Evolutionary conservation across 257 asterid species (phyloP), one percentile per base, ranked within the genome.

Genomic region (Solanum chilense): DNA sequence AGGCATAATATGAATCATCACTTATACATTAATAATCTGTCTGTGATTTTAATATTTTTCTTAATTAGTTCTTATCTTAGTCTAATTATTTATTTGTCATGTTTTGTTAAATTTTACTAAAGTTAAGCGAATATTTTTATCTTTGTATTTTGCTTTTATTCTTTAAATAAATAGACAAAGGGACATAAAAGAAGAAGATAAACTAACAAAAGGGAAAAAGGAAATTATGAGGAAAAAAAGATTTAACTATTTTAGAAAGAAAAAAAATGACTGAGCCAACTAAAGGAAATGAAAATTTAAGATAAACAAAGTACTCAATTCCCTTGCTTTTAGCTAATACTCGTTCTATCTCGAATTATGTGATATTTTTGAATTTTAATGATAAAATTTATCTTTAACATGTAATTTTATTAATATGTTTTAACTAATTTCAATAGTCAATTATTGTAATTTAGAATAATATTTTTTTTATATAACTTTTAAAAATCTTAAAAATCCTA

Each of bases 341-440:
- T 58, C 0, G 3, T 58, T 58, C 3, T 8, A 5, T 58, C 12
- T 58, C 66, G 21, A 58, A 21, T 21, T 21, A 58, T 1, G 12
- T 58, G n/a, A 58, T 9, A 21, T 1, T 11, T 58, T 58, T 58
- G 0, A 58, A 58, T 3, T 58, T 58, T 0, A 25, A 8, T 0
- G 21, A 8, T 21, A 21, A 58, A 21, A 20, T 20, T 0, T 58
- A 8, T 20, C 0, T 21, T 58, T 58, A 0, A 58, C 0, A 5
- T 3, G 1, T 58, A 58, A 58, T 21, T 21, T 58, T 58, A 0
- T 21, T 4, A 0, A 58, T 58, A 12, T 9, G 3, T 58, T 58
- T 58, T 58, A 58, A 58, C 9, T 58, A 58, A 5, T 8, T 58
- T 58, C 1, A 58, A 3, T 58, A 8, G 3, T 58, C 0, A 58